A percentile compares a stretch with the other conserved stretches of the same genome.
Conservation (phyloP, 2,329 filamentous ascomycete genomes). For the Ceratocystis lukuohia region DNA sequence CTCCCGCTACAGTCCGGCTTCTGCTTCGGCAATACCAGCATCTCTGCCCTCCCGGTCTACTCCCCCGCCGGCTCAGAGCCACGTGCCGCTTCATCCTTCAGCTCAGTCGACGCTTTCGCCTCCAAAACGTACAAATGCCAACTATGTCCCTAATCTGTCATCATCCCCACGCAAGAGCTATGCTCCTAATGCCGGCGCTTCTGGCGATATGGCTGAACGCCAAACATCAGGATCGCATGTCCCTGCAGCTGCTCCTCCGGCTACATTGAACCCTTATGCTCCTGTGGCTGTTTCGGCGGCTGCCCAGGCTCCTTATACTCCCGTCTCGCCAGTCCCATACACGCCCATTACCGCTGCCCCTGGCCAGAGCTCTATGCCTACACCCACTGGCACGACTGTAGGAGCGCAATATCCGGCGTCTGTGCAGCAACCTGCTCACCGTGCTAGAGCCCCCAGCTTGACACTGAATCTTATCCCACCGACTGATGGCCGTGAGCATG, state of each 20-base stretch:
- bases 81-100: constrained; percentile 20
- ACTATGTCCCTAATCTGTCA: constrained; percentile 29
- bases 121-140: constrained; percentile 40
- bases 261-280: constrained; percentile 2
- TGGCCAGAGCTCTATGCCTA: constrained; percentile 6
- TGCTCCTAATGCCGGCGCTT: background rate
- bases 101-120: constrained; percentile 39
- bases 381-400: constrained; percentile 12
- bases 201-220: constrained; percentile 26
- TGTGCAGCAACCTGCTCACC: constrained; percentile 25
- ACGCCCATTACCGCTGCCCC: constrained; percentile 21
- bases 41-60: constrained; percentile 31
- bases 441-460: constrained; percentile 41
- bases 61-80: constrained; percentile 33
- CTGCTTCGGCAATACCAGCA: constrained; percentile 22
- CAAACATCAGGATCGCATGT: constrained; percentile 43
- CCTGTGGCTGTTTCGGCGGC: background rate
- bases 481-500: constrained; percentile 53
- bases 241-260: constrained; percentile 28
- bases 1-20: constrained; percentile 30
- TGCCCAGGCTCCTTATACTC: background rate
- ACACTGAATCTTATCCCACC: constrained; percentile 46
- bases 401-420: constrained; percentile 15
- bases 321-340: background rate
- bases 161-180: constrained; percentile 14